Percentiles rank a stretch among this genome's conserved stretches.
phyloP scores from a whole-genome alignment of 2,329 filamentous ascomycete species.

The Aureobasidium sp. region DNA sequence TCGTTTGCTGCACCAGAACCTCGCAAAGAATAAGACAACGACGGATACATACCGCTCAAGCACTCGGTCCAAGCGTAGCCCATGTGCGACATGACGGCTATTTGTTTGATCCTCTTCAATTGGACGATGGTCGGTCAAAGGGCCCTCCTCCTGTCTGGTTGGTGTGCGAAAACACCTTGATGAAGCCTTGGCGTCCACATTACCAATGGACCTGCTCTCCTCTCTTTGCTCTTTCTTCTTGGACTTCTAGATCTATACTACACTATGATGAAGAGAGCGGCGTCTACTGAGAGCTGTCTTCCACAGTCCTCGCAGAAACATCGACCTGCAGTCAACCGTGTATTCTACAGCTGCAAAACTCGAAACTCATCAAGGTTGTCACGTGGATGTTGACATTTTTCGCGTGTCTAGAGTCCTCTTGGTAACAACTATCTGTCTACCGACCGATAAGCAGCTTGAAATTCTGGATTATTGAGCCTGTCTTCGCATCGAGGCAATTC shows the following conservation, averaged over 20 bases:
- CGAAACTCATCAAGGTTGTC: not conserved
- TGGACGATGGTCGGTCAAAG: constrained; percentile 7
- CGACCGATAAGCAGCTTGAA: no score
- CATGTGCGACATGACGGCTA: constrained; percentile 3
- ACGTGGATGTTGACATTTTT: not conserved
- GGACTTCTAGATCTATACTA: no score
- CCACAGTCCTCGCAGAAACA: not conserved
- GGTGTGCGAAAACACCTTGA: constrained; percentile 18
- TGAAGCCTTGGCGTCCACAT: constrained; percentile 11
- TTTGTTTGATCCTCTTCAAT: not conserved
- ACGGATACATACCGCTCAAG: constrained; percentile 1
- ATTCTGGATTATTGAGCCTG: not conserved
- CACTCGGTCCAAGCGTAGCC: constrained; percentile 13
- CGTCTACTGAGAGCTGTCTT: not conserved
- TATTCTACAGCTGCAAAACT: not conserved
- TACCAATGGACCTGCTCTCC: not conserved
- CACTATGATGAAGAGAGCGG: not conserved
- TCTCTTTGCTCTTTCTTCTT: not conserved
- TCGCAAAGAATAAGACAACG: not conserved
- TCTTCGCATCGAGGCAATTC: not conserved
- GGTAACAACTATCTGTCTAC: no score
- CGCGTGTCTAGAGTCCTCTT: not conserved
- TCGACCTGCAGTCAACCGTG: not conserved
- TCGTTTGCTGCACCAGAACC: not conserved
- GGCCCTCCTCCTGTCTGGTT: not conserved